Conservation (phyloP, 257 asterid species). For the Lycium barbarum region DNA sequence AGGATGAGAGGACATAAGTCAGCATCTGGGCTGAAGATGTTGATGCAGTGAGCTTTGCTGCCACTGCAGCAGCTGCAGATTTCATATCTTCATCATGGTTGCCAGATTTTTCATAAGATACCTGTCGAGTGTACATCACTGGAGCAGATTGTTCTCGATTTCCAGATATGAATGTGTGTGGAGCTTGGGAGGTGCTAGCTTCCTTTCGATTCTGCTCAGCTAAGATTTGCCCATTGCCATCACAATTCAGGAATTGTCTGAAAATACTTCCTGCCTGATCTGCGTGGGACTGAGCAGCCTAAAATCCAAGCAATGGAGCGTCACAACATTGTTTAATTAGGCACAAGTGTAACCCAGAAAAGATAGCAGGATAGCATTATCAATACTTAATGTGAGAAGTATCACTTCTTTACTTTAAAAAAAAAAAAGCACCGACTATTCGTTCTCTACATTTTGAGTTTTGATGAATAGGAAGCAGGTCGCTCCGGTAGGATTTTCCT, state of each 20-base stretch:
- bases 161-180: constrained; percentile 42
- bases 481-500: neutral
- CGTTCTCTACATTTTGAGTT: neutral
- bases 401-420: neutral
- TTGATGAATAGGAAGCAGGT: neutral
- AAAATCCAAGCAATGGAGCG: constrained; percentile 27
- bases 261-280: constrained; percentile 59
- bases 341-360: neutral
- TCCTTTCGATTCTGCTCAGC: constrained; percentile 49
- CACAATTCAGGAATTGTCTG: constrained; percentile 47
- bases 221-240: constrained; percentile 34
- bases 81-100: constrained; percentile 60
- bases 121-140: constrained; percentile 62
- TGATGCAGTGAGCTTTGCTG: constrained; percentile 83
- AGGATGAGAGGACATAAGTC: constrained; percentile 73
- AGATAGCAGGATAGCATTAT: neutral
- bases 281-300: constrained; percentile 78
- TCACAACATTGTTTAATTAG: constrained; percentile 8
- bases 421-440: neutral
- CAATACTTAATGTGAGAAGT: neutral
- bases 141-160: constrained; percentile 62
- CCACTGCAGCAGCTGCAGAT: constrained; percentile 86
- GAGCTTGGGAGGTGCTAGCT: constrained; percentile 40
- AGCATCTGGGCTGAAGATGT: constrained; percentile 92
- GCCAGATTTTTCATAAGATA: constrained; percentile 54